A percentile compares a stretch with the other conserved stretches of the same genome.
Conservation (phyloP, 192 early-diverging fungal genomes). For the Helicostylum pulchrum region DNA sequence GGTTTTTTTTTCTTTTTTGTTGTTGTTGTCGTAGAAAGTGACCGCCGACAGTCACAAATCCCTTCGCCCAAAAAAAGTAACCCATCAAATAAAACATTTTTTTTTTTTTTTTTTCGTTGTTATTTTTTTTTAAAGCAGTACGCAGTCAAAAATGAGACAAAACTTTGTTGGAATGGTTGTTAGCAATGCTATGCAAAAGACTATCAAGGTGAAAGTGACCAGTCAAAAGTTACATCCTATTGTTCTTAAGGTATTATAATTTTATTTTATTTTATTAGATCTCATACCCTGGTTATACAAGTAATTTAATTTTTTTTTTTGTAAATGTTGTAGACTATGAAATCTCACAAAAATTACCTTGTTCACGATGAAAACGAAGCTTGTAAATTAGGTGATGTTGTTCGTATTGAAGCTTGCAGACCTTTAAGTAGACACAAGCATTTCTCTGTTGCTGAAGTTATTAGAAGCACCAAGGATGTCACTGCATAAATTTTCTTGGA, state of each 20-base stretch:
- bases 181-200: slow-evolving; percentile 85
- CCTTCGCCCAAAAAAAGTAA: neutral
- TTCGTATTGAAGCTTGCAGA: slow-evolving; percentile 86
- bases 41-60: neutral
- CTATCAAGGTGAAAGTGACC: slow-evolving; percentile 84
- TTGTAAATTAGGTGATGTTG: slow-evolving; percentile 86
- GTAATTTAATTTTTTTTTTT: slow-evolving; percentile 2
- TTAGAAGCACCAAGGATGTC: slow-evolving; percentile 21
- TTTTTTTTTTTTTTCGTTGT: neutral
- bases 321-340: slow-evolving; percentile 55
- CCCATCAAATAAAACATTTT: slow-evolving; percentile 9
- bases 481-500: neutral
- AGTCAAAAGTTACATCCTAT: slow-evolving; percentile 74
- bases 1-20: neutral
- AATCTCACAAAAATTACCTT: slow-evolving; percentile 82
- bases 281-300: neutral
- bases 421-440: slow-evolving; percentile 86
- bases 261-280: too few relatives aligned
- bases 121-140: neutral
- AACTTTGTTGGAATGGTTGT: slow-evolving; percentile 85
- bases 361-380: slow-evolving; percentile 81
- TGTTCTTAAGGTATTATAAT: slow-evolving; percentile 71
- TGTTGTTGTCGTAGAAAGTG: neutral
- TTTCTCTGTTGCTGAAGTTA: slow-evolving; percentile 85
- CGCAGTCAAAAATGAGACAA: slow-evolving; percentile 56